Conservation (phyloP, 345 rosid genomes). For the Eutrema yunnanense region DNA sequence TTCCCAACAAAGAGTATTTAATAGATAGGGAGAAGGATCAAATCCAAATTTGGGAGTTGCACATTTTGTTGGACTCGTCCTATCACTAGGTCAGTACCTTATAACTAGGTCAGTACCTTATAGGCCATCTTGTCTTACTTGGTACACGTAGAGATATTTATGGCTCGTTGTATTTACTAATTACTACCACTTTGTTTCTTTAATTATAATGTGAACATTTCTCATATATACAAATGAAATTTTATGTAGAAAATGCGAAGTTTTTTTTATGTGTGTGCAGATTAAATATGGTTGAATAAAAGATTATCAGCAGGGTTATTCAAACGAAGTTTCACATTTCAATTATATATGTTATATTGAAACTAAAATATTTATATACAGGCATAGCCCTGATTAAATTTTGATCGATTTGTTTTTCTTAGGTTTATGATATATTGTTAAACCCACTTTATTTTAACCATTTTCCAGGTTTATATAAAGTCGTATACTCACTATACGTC, state of each 20-base stretch:
- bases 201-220: neutral
- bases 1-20: too few species aligned
- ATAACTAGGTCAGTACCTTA: too few species aligned
- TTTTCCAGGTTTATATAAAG: neutral
- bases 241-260: neutral
- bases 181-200: neutral
- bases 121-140: neutral
- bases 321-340: neutral
- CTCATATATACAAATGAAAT: neutral
- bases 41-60: too few species aligned
- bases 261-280: neutral
- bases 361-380: neutral
- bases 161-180: neutral
- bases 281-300: neutral
- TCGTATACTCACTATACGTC: neutral
- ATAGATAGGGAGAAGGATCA: too few species aligned
- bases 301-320: neutral
- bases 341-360: neutral
- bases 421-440: neutral
- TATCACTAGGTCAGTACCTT: too few species aligned
- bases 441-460: neutral
- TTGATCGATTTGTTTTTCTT: neutral
- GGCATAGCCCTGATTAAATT: neutral
- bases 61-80: too few species aligned
- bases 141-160: neutral